A percentile compares a stretch with the other conserved stretches of the same genome.
Evolutionary conservation across 805 yeast species (phyloP).

Genomic region (Huiozyma naganishii): DNA sequence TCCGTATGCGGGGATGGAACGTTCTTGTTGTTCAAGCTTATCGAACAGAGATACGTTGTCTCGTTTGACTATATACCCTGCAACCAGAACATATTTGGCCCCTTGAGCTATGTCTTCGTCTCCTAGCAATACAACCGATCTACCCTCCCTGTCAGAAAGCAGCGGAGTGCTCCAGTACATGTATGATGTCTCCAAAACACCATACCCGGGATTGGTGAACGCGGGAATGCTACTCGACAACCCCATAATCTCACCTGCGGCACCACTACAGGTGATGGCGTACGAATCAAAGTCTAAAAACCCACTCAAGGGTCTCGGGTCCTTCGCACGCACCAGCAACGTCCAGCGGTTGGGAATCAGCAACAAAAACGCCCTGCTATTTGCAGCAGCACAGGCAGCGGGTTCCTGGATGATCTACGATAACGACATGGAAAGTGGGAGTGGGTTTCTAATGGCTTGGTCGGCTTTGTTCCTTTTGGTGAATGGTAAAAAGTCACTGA

Average conservation of each 20-base stretch:
- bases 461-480: constrained; percentile 60
- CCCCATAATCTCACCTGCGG: not conserved
- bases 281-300: not conserved
- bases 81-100: not conserved
- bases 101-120: not conserved
- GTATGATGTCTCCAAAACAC: constrained; percentile 31
- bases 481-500: constrained; percentile 51
- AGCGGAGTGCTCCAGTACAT: constrained; percentile 2
- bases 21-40: too few relatives aligned
- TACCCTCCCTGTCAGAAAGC: too few relatives aligned
- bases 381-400: constrained; percentile 50
- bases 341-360: constrained; percentile 26
- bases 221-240: constrained; percentile 30
- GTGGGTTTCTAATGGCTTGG: constrained; percentile 80
- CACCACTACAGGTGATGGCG: not conserved
- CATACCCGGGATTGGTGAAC: constrained; percentile 38
- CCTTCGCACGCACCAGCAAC: constrained; percentile 1
- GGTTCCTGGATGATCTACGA: constrained; percentile 72
- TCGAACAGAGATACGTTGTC: too few relatives aligned
- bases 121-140: not conserved
- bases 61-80: too few relatives aligned
- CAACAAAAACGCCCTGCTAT: constrained; percentile 34
- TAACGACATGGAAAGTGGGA: constrained; percentile 65
- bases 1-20: too few relatives aligned
- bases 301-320: not conserved